A percentile compares a stretch with the other conserved stretches of the same genome.
phyloP scores from a whole-genome alignment of 257 asterid species.

The Coffea eugenioides region DNA sequence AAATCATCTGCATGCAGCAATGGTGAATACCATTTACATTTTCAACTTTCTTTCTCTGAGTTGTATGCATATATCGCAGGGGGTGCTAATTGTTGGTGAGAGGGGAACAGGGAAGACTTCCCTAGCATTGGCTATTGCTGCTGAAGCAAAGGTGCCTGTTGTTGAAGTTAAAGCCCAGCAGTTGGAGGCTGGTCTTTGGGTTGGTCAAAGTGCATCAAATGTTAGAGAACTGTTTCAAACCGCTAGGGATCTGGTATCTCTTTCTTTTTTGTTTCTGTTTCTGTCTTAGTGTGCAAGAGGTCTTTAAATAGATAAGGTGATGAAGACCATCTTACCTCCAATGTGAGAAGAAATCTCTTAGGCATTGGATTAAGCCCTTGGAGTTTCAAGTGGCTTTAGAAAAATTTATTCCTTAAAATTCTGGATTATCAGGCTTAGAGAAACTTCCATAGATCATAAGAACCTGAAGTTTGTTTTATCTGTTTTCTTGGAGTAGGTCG shows the following conservation, averaged over 20 bases:
- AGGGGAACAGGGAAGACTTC: conserved; percentile 97
- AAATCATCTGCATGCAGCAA: background rate
- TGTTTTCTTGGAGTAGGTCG: too few relatives aligned
- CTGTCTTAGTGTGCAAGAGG: conserved; percentile 3
- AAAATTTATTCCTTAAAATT: too few relatives aligned
- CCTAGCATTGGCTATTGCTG: conserved; percentile 95
- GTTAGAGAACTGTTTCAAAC: conserved; percentile 96
- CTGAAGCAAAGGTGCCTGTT: conserved; percentile 96
- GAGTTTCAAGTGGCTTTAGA: background rate
- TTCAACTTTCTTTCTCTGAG: conserved; percentile 1
- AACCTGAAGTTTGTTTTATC: too few relatives aligned
- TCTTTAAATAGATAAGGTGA: background rate
- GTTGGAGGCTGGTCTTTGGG: conserved; percentile 95
- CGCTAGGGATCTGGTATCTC: conserved; percentile 90
- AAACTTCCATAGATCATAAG: too few relatives aligned
- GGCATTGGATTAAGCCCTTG: background rate
- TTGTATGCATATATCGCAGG: conserved; percentile 46
- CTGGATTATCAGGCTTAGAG: too few relatives aligned
- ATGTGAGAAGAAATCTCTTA: background rate
- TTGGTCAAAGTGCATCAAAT: conserved; percentile 98
- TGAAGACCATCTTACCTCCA: background rate
- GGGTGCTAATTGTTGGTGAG: conserved; percentile 98
- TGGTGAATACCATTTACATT: background rate
- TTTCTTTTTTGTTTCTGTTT: conserved; percentile 22
- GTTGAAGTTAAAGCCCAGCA: conserved; percentile 91